Percentiles rank a stretch among this genome's conserved stretches.
Conservation (phyloP, 176 grass and related monocot species). For the Cenchrus purpureus region DNA sequence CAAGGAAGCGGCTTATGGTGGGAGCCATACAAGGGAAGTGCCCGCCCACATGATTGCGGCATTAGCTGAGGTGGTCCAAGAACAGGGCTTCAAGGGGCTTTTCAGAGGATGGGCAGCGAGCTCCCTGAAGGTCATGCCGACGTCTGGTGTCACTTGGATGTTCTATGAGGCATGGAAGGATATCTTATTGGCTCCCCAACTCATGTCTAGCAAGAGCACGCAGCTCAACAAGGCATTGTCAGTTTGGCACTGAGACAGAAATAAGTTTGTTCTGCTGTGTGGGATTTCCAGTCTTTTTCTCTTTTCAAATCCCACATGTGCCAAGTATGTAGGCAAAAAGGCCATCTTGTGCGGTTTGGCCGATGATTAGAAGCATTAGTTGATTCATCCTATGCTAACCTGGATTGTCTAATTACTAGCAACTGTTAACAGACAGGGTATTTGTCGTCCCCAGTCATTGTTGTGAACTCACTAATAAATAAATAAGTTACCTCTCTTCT, state of each 20-base stretch:
- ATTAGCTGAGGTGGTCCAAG: constrained; percentile 66
- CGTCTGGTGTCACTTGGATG: constrained; percentile 92
- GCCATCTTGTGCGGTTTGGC: constrained; percentile 15
- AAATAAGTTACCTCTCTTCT: not conserved
- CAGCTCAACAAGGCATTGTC: not conserved
- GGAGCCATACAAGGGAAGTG: constrained; percentile 72
- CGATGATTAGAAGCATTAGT: constrained; percentile 28
- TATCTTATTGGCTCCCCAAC: constrained; percentile 56
- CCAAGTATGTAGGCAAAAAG: constrained; percentile 26
- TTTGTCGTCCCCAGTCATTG: constrained; percentile 4
- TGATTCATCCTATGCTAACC: constrained; percentile 24
- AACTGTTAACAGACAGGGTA: constrained; percentile 17
- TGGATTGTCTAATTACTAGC: constrained; percentile 22
- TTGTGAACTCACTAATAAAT: not conserved
- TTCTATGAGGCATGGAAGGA: constrained; percentile 98
- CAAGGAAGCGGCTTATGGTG: constrained; percentile 88
- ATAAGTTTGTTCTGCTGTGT: constrained; percentile 32
- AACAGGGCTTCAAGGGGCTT: constrained; percentile 65
- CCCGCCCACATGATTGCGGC: constrained; percentile 75
- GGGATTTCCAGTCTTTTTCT: constrained; percentile 28
- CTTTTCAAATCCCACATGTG: constrained; percentile 23
- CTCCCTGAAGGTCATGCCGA: constrained; percentile 93
- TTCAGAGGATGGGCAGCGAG: constrained; percentile 83
- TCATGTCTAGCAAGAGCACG: constrained; percentile 12
- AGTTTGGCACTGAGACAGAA: constrained; percentile 1